A percentile compares a stretch with the other conserved stretches of the same genome.
phyloP scores from a whole-genome alignment of 2,329 filamentous ascomycete genomes.

The Sclerotinia borealis region DNA sequence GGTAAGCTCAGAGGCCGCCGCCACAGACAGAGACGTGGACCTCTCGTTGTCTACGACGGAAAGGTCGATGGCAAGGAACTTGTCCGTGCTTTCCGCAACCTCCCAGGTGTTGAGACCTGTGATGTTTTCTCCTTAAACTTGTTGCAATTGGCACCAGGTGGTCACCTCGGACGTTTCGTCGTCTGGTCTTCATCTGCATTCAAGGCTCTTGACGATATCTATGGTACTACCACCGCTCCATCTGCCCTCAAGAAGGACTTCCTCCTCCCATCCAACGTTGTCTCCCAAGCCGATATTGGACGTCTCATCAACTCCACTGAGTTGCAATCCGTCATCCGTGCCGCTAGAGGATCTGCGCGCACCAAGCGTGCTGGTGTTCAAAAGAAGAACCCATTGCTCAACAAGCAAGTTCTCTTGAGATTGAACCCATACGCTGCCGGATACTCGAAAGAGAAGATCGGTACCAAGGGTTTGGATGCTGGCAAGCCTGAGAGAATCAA shows the following conservation, averaged over 20 bases:
- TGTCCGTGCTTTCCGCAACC: constrained; percentile 94
- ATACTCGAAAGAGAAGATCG: constrained; percentile 81
- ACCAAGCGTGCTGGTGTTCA: constrained; percentile 89
- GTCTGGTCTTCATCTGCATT: constrained; percentile 98
- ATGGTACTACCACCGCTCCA: constrained; percentile 84
- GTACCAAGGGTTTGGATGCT: constrained; percentile 58
- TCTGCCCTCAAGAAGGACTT: constrained; percentile 98
- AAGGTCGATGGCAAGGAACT: constrained; percentile 93
- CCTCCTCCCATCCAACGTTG: constrained; percentile 86
- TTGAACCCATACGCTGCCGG: constrained; percentile 96
- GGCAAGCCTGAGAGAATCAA: constrained; percentile 49
- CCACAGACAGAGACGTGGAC: constrained; percentile 94
- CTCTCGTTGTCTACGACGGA: constrained; percentile 95
- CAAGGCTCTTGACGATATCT: constrained; percentile 93
- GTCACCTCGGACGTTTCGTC: constrained; percentile 97
- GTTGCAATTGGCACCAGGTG: constrained; percentile 97
- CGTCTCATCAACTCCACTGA: constrained; percentile 99
- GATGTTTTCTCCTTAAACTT: constrained; percentile 94
- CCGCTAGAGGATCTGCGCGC: constrained; percentile 79
- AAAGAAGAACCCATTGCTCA: constrained; percentile 99
- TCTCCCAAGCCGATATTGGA: constrained; percentile 89
- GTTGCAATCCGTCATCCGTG: constrained; percentile 91
- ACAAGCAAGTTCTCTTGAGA: constrained; percentile 97
- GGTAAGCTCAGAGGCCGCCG: constrained; percentile 97
- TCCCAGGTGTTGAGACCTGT: constrained; percentile 94